These are phyloP conservation scores for Coemansia javaensis DNA, from an alignment of 192 early-diverging fungal species.

Conservation along the genomic window DNA sequence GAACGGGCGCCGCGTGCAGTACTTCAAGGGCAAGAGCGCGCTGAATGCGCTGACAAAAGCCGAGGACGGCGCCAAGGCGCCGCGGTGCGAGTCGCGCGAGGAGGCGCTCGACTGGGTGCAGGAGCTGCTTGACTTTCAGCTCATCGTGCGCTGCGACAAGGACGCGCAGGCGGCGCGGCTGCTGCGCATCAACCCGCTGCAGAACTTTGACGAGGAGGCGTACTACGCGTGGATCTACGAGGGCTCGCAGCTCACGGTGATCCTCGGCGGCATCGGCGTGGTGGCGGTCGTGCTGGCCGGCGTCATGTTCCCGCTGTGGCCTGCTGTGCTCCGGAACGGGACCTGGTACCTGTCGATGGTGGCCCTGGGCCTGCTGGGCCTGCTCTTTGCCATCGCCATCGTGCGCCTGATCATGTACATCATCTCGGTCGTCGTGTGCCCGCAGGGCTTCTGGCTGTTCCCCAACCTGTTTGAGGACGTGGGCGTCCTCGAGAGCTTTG, in stretches of 20 bases:
- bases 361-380: slow-evolving; percentile 75
- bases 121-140: slow-evolving; percentile 63
- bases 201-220: slow-evolving; percentile 70
- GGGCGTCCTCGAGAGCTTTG: slow-evolving; percentile 89
- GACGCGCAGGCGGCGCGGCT: slow-evolving; percentile 46
- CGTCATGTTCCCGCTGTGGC: slow-evolving; percentile 98
- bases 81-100: slow-evolving; percentile 55
- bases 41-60: slow-evolving; percentile 41
- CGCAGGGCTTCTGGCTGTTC: slow-evolving; percentile 92
- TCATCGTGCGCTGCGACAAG: slow-evolving; percentile 74
- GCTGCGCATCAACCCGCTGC: slow-evolving; percentile 54
- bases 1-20: slow-evolving; percentile 86
- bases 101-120: slow-evolving; percentile 61
- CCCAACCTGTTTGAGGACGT: slow-evolving; percentile 97
- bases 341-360: slow-evolving; percentile 88
- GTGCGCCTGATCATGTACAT: slow-evolving; percentile 84
- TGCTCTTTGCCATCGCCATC: slow-evolving; percentile 84
- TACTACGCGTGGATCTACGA: slow-evolving; percentile 95
- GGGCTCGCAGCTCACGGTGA: slow-evolving; percentile 73
- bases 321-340: slow-evolving; percentile 67
- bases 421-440: slow-evolving; percentile 61
- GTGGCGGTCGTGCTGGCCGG: slow-evolving; percentile 79
- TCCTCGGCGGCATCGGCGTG: slow-evolving; percentile 74
- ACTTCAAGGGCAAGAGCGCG: slow-evolving; percentile 68
- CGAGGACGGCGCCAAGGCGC: slow-evolving; percentile 31